Conservation (phyloP, 768 basidiomycete species). For the Naganishia vaughanmartiniae region DNA sequence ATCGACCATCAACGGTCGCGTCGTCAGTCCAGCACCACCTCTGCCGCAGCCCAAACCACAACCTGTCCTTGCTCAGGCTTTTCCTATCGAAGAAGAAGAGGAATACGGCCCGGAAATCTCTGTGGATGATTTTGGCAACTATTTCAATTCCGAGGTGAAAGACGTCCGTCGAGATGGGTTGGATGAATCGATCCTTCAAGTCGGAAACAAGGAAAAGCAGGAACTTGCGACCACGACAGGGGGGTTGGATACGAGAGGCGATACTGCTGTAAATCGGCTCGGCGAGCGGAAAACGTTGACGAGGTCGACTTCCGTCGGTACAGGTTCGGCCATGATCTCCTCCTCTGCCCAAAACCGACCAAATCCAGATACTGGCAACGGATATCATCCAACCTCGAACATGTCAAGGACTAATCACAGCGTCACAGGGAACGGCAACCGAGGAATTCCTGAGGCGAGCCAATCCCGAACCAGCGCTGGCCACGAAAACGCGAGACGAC, state of each 20-base stretch:
- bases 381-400: neutral
- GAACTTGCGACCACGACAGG: neutral
- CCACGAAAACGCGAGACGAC: slow-evolving; percentile 62
- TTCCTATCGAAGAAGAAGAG: slow-evolving; percentile 1
- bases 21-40: neutral
- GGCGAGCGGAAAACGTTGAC: neutral
- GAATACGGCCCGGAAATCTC: slow-evolving; percentile 11
- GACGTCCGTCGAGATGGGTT: slow-evolving; percentile 15
- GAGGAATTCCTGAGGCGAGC: neutral
- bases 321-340: slow-evolving; percentile 1
- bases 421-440: neutral
- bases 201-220: neutral
- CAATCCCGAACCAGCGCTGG: slow-evolving; percentile 49
- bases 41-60: neutral
- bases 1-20: neutral
- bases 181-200: neutral
- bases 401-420: neutral
- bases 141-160: slow-evolving; percentile 16
- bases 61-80: neutral
- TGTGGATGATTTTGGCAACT: slow-evolving; percentile 17
- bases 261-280: neutral
- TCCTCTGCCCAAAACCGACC: neutral
- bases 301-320: slow-evolving; percentile 1
- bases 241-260: neutral
- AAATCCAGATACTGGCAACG: neutral